These are phyloP conservation scores for Pogostemon cablin DNA, from an alignment of 257 asterid genomes.

Conservation along the genomic window DNA sequence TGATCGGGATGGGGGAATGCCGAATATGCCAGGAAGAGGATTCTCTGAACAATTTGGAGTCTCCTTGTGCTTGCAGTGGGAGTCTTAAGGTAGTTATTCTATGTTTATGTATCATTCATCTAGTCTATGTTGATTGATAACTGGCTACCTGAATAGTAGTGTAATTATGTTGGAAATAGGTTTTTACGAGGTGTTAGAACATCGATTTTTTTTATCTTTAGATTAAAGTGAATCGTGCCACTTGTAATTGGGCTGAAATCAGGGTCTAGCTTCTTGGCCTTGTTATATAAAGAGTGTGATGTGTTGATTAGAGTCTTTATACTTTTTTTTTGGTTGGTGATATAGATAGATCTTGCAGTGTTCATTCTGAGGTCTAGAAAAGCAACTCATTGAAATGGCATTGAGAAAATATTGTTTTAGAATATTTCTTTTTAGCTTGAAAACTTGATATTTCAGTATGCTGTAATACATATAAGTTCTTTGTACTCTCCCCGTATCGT, in stretches of 20 bases:
- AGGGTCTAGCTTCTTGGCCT: constrained; percentile 2
- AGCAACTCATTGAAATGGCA: not conserved
- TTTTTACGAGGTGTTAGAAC: constrained; percentile 14
- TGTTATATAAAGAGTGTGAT: not conserved
- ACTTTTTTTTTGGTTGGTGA: not conserved
- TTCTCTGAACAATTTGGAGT: constrained; percentile 76
- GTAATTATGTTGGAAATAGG: constrained; percentile 13
- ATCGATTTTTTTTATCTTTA: not conserved
- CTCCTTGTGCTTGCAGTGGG: constrained; percentile 95
- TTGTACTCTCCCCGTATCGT: not conserved
- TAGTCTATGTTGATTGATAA: constrained; percentile 12
- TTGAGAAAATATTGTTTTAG: not conserved
- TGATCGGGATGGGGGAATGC: constrained; percentile 77
- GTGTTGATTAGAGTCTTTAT: not conserved
- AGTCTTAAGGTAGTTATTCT: constrained; percentile 72
- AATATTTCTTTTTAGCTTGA: constrained; percentile 7
- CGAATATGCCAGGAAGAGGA: constrained; percentile 99
- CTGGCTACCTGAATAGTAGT: not conserved
- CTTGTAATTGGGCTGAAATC: not conserved
- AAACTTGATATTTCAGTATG: not conserved
- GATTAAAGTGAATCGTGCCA: not conserved
- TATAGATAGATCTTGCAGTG: not conserved
- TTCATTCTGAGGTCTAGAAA: not conserved
- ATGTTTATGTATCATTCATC: not conserved
- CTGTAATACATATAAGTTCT: not conserved